Evolutionary conservation across 2,329 filamentous ascomycete species (phyloP).

Genomic region (Dryadomyces quercus-mongolicae): DNA sequence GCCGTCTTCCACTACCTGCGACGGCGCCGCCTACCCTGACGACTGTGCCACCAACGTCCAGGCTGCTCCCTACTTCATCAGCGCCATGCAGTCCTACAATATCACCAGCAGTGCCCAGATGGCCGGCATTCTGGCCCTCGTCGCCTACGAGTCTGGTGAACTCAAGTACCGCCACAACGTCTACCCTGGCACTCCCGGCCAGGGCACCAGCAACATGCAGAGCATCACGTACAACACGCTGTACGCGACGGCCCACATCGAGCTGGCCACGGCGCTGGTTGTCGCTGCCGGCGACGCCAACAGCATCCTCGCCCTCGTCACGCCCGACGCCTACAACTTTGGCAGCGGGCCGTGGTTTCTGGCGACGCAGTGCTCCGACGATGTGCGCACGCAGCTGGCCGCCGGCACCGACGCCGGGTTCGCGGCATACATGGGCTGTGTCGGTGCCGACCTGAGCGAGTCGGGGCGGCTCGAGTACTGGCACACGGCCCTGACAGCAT

Average conservation of each 20-base stretch:
- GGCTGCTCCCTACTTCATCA: slow-evolving; percentile 44
- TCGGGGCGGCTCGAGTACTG: slow-evolving; percentile 27
- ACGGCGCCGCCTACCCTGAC: slow-evolving; percentile 27
- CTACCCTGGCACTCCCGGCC: slow-evolving; percentile 42
- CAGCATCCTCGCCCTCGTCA: slow-evolving; percentile 31
- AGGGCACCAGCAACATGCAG: slow-evolving; percentile 55
- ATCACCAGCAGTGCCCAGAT: slow-evolving; percentile 45
- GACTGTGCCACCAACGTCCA: slow-evolving; percentile 57
- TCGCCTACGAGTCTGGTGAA: slow-evolving; percentile 57
- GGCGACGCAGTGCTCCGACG: slow-evolving; percentile 26
- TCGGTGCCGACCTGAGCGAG: slow-evolving; percentile 22
- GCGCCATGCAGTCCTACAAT: slow-evolving; percentile 43
- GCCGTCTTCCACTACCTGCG: slow-evolving; percentile 43
- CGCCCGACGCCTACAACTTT: slow-evolving; percentile 39
- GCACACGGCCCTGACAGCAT: slow-evolving; percentile 32
- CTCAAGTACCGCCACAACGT: slow-evolving; percentile 61
- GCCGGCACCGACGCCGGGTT: slow-evolving; percentile 28
- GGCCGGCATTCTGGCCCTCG: slow-evolving; percentile 58
- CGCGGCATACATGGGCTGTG: slow-evolving; percentile 33
- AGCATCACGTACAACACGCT: slow-evolving; percentile 24
- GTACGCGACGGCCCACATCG: slow-evolving; percentile 34
- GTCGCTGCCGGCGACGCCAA: slow-evolving; percentile 22
- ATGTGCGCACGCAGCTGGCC: slow-evolving; percentile 22
- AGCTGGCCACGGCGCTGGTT: slow-evolving; percentile 18
- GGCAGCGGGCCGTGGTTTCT: slow-evolving; percentile 40